phyloP scores from a whole-genome alignment of 306 rosid species.

The Cajanus cajan region DNA sequence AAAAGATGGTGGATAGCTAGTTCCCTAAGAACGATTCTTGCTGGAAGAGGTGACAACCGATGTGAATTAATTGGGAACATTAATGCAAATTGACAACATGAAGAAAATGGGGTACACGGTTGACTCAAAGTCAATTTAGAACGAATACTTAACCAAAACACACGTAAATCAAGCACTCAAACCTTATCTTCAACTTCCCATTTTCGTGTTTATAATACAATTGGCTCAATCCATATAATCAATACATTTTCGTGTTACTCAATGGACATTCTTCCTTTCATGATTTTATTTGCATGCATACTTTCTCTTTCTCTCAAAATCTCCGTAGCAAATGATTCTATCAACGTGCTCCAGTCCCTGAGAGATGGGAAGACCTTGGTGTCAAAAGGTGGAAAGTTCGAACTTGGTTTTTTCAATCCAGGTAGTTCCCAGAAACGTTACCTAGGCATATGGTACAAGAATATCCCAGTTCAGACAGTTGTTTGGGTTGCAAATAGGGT shows the following conservation, averaged over 20 bases:
- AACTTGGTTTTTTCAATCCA: slow-evolving; percentile 21
- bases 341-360: slow-evolving; percentile 22
- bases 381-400: slow-evolving; percentile 36
- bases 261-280: background rate
- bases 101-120: background rate
- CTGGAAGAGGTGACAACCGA: no score
- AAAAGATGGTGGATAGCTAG: no score
- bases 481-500: slow-evolving; percentile 8
- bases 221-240: background rate
- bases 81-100: no score
- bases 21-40: no score
- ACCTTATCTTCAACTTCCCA: background rate
- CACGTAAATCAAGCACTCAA: background rate
- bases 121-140: background rate
- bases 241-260: background rate
- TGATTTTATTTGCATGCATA: background rate
- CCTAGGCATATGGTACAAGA: slow-evolving; percentile 1
- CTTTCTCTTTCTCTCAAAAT: background rate
- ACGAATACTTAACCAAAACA: background rate
- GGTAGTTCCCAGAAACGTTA: background rate
- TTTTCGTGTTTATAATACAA: background rate
- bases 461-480: background rate
- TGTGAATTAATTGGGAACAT: no score
- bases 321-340: slow-evolving; percentile 25
- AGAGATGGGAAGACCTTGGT: slow-evolving; percentile 34